These are phyloP conservation scores for Cutaneotrichosporon mucoides DNA, from an alignment of 1,284 basidiomycete species.

Conservation along the genomic window DNA sequence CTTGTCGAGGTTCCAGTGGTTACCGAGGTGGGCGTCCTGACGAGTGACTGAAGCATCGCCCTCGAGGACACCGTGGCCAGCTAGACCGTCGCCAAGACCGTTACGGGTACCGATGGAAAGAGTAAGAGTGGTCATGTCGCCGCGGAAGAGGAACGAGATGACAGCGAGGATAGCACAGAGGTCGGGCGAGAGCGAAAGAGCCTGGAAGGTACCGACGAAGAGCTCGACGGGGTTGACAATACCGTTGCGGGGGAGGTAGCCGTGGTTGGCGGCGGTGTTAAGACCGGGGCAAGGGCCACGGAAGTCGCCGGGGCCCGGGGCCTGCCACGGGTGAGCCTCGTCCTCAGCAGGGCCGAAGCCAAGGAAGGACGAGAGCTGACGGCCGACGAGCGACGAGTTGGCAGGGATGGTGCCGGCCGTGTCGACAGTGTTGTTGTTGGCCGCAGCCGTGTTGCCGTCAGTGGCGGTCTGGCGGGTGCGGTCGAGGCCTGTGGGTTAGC, in stretches of 20 bases:
- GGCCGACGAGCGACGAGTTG: background rate
- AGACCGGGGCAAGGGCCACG: constrained; percentile 45
- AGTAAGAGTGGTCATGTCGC: constrained; percentile 29
- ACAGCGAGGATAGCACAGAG: constrained; percentile 28
- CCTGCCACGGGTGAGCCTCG: constrained; percentile 27
- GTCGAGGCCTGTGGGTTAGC: background rate
- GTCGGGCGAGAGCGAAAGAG: constrained; percentile 35
- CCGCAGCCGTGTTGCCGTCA: constrained; percentile 4
- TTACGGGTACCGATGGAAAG: constrained; percentile 23
- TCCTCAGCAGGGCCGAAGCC: constrained; percentile 18
- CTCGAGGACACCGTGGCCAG: constrained; percentile 18
- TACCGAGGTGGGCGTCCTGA: constrained; percentile 14
- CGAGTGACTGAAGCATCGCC: constrained; percentile 22
- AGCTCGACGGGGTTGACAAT: constrained; percentile 35
- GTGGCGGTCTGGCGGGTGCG: constrained; percentile 1
- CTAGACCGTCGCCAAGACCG: constrained; percentile 14
- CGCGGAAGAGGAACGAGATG: constrained; percentile 31
- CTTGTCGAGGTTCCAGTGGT: constrained; percentile 11
- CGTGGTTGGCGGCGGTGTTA: constrained; percentile 44
- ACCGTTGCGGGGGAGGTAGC: constrained; percentile 33
- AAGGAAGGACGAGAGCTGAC: background rate
- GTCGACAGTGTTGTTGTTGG: background rate
- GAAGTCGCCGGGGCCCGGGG: constrained; percentile 27
- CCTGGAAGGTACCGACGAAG: constrained; percentile 23
- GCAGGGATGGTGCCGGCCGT: background rate